Evolutionary conservation across 352 stramenopile species (phyloP), one percentile per base, ranked within the genome.

Genomic region (Pythium aristosporum): DNA sequence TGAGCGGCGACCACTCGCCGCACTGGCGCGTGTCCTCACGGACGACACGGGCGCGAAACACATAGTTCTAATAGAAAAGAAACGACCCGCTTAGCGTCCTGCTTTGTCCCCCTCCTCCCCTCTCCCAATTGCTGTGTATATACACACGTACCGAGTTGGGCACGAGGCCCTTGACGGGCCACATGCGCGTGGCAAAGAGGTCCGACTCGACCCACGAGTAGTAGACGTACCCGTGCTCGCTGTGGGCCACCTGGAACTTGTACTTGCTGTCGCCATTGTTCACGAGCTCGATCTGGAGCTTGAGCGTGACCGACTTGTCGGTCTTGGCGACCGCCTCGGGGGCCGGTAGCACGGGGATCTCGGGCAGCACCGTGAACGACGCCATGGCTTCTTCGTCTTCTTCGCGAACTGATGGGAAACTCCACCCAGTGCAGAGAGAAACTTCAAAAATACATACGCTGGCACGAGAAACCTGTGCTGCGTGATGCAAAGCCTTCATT

Each of bases 151-250:
- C 84, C 60, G 78, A 91, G 63, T 92, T 93, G 52, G 85, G 75
- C 41, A 42, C 59, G 9, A 95, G 72, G 1, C 83, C 81, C 63
- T 92, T 92, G 30, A 95, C 75, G 11, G 85, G 79, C 50, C 76
- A 85, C 69, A 88, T 86, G 25, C 71, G 71, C 37, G 65, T 69
- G 15, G 68, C 36, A 55, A 91, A 88, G 9, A 82, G 42, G 54
- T 84, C 81, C 50, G 85, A 92, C 44, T 95, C 81, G 56, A 62
- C 73, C 86, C 86, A 95, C 58, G 82, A 93, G 77, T 95, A 95
- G 64, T 93, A 95, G 25, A 95, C 84, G 61, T 93, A 95, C 36
- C 86, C 84, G 55, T 93, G 81, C 63, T 93, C 86, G 43, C 84
- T 93, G 67, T 91, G 74, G 41, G 81, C 83, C 55, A 86, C 65